These are phyloP conservation scores for Candida labiduridarum DNA, from an alignment of 1,139 yeast genomes.

Conservation along the genomic window DNA sequence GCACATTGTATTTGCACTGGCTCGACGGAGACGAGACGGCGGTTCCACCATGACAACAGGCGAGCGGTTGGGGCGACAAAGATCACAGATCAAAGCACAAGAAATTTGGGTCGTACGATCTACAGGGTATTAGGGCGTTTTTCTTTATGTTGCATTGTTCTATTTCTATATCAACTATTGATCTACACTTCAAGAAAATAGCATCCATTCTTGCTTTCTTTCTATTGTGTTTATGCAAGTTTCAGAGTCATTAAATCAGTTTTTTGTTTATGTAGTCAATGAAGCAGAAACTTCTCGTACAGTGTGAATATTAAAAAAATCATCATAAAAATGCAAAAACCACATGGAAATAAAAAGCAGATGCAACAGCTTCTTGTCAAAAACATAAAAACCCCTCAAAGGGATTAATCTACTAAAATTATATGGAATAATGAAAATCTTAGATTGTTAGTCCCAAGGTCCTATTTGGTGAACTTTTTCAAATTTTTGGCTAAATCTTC, in stretches of 20 bases:
- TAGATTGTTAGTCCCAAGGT: background rate
- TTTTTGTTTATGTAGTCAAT: conserved; percentile 51
- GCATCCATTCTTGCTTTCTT: background rate
- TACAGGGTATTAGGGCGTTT: no score
- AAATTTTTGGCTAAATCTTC: background rate
- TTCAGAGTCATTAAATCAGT: conserved; percentile 86
- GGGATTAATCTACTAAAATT: conserved; percentile 1
- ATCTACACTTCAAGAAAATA: background rate
- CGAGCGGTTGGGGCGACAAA: background rate
- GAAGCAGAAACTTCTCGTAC: conserved; percentile 56
- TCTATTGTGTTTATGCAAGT: conserved; percentile 6
- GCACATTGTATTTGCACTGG: background rate
- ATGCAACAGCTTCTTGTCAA: background rate
- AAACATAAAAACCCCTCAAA: background rate
- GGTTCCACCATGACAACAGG: no score
- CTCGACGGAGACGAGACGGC: background rate
- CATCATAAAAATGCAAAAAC: conserved; percentile 41
- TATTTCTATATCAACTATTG: background rate
- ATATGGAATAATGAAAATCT: conserved; percentile 1
- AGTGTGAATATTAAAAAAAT: conserved; percentile 61
- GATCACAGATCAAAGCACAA: background rate
- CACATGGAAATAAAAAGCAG: background rate
- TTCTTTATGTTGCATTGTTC: background rate
- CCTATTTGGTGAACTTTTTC: background rate
- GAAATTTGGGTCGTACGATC: background rate